These are phyloP conservation scores for Sporobolomyces pararoseus DNA, from an alignment of 768 basidiomycete species.

Conservation along the genomic window DNA sequence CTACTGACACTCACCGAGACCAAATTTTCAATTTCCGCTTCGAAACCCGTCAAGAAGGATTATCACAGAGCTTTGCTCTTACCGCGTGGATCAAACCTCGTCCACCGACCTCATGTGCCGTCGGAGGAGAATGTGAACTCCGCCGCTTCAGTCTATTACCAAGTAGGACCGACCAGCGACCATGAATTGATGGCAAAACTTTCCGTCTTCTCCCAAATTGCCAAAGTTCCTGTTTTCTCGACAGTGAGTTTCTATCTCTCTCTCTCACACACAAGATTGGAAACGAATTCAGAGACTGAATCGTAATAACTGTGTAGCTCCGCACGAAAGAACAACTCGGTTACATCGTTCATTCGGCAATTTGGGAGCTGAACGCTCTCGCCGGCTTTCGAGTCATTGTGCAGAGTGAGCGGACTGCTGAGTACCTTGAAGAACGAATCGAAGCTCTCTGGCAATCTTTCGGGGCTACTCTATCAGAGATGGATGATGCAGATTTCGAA, in stretches of 20 bases:
- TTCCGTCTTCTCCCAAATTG: constrained; percentile 73
- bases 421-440: constrained; percentile 81
- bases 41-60: constrained; percentile 58
- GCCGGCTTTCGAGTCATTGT: constrained; percentile 76
- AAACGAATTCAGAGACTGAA: background rate
- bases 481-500: constrained; percentile 68
- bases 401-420: constrained; percentile 78
- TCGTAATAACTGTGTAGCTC: constrained; percentile 57
- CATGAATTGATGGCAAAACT: constrained; percentile 63
- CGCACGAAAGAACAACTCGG: constrained; percentile 95
- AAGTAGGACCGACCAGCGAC: constrained; percentile 67
- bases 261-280: background rate
- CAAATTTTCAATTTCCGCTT: constrained; percentile 58
- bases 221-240: constrained; percentile 85
- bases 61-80: constrained; percentile 23
- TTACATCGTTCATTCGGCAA: constrained; percentile 64
- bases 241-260: constrained; percentile 65
- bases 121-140: constrained; percentile 87
- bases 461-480: constrained; percentile 62
- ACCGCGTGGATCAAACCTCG: constrained; percentile 58
- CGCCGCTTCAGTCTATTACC: constrained; percentile 58
- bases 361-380: constrained; percentile 60
- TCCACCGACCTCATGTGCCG: constrained; percentile 65
- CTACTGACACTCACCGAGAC: constrained; percentile 71
- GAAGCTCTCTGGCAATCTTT: constrained; percentile 76